Conservation (phyloP, 2,329 filamentous ascomycete species). For the Colletotrichum spinosum region DNA sequence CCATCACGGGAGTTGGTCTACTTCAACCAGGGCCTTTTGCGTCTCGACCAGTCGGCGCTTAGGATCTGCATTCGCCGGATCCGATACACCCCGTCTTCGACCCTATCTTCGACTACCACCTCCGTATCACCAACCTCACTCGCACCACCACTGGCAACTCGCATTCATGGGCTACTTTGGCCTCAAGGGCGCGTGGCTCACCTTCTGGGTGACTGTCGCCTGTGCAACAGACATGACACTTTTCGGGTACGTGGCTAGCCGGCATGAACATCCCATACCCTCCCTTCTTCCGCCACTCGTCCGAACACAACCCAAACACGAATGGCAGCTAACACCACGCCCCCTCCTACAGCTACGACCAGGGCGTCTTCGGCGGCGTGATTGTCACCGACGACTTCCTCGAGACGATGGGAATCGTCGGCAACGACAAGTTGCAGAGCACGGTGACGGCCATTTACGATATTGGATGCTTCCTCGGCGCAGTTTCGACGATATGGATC, state of each 20-base stretch:
- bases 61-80: constrained; percentile 5
- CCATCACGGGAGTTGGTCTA: background rate
- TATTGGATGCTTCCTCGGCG: constrained; percentile 69
- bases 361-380: constrained; percentile 62
- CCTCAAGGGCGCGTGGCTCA: constrained; percentile 34
- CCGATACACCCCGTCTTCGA: background rate
- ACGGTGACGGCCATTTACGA: constrained; percentile 70
- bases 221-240: constrained; percentile 43
- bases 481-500: constrained; percentile 46
- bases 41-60: constrained; percentile 3
- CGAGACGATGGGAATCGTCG: constrained; percentile 53
- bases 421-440: constrained; percentile 50
- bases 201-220: constrained; percentile 36
- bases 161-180: constrained; percentile 33
- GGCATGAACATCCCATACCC: background rate
- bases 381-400: constrained; percentile 59
- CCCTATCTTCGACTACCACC: background rate
- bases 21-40: constrained; percentile 8
- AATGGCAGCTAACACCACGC: background rate
- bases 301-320: background rate
- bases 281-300: background rate
- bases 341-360: constrained; percentile 52
- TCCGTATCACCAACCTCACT: background rate
- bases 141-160: background rate
- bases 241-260: constrained; percentile 39